Base-by-base conservation (phyloP, 305 asterid genomes). In the Fraxinus baroniana region DNA sequence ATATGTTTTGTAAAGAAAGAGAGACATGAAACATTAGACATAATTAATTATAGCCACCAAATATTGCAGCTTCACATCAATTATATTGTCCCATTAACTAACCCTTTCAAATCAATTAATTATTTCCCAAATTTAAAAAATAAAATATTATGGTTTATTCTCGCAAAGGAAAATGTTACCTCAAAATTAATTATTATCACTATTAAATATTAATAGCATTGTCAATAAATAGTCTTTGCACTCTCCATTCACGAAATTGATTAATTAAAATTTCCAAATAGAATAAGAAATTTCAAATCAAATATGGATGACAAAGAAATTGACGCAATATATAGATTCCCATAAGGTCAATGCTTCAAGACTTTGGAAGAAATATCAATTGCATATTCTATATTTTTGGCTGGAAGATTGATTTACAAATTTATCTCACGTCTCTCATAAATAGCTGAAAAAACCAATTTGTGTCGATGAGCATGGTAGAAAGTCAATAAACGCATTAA, bases 11-110 rank as follows among this genome's bases (percentile, higher is more conserved):
- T 60, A n/a, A 20, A 55, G 64, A 52, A 17, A 55, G 64, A 55
- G 9, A 17, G 7, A 1, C 24, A n/a, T 5, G 62, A 55, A 64
- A 64, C 35, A 64, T 2, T 28, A 24, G 18, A 49, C 57, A 80
- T 81, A 78, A 80, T 85, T 55, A 85, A 84, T 78, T 41, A 52
- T 36, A 86, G 88, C 84, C 89, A 89, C 86, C 92, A 86, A 87
- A 87, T 85, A 77, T 77, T 44, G 79, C 86, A 81, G 81, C 87
- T 52, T 76, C 80, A 52, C 73, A 74, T 41, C 7, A 5, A 52
- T 72, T 49, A 49, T 81, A 44, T 78, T n/a, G 77, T 62, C 80
- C 81, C 83, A 78, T 77, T 77, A 49, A 81, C 79, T 74, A 15
- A 10, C 74, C 37, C 18, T 10, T 15, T 26, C 9, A 73, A 73